These are phyloP conservation scores for Salvia sclarea DNA, from an alignment of 305 asterid species.

Conservation along the genomic window DNA sequence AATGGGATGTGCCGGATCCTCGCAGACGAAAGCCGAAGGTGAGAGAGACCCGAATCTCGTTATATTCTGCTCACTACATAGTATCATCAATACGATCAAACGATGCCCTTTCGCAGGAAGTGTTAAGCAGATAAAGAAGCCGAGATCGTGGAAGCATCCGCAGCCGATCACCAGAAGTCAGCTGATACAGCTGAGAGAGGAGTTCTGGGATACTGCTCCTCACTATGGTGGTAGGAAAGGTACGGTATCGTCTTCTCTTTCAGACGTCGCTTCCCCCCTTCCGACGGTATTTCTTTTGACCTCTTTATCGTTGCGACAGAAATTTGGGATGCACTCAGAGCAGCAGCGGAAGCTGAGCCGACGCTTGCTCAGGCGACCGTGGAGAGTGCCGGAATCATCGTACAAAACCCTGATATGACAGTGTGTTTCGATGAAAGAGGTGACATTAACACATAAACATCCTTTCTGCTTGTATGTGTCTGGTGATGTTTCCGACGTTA, in stretches of 20 bases:
- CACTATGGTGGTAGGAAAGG: constrained; percentile 90
- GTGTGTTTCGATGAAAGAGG: constrained; percentile 80
- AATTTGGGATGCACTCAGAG: constrained; percentile 86
- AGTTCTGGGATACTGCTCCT: constrained; percentile 96
- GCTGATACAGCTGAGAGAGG: constrained; percentile 75
- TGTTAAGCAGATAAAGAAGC: constrained; percentile 59
- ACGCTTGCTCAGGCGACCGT: constrained; percentile 61
- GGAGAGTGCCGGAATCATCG: constrained; percentile 67
- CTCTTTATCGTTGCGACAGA: constrained; percentile 37
- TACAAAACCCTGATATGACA: constrained; percentile 70
- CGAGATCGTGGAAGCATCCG: constrained; percentile 90
- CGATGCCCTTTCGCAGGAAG: constrained; percentile 35
- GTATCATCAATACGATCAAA: not conserved
- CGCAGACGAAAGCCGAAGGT: constrained; percentile 64
- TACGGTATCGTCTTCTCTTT: constrained; percentile 21
- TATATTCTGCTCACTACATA: not conserved
- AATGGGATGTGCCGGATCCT: constrained; percentile 85
- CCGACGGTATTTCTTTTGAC: not conserved
- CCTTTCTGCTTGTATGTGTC: not conserved
- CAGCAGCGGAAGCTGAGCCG: constrained; percentile 76
- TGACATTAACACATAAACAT: constrained; percentile 12
- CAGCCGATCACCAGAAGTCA: constrained; percentile 81
- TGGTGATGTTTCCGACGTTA: not conserved
- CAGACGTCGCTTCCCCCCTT: not conserved
- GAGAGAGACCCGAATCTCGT: constrained; percentile 19